Evolutionary conservation across 176 grass and related monocot genomes (phyloP).

Genomic region (Canna indica): DNA sequence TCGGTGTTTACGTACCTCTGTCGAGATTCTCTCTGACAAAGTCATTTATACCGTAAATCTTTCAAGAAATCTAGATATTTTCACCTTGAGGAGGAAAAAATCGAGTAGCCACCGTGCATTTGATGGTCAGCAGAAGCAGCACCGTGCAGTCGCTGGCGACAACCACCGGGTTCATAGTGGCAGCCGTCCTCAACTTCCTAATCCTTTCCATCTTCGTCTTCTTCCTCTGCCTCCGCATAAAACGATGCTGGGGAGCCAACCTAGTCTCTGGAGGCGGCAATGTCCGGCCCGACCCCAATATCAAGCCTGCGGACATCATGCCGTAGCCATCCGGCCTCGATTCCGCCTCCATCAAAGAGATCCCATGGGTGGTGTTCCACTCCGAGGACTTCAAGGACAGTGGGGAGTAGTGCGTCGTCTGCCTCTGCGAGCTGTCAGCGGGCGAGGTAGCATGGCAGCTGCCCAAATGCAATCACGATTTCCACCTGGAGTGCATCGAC

Average conservation of each 20-base stretch:
- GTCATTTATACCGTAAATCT: too few species aligned
- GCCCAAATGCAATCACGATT: neutral
- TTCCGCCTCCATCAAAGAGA: neutral
- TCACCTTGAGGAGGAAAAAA: too few species aligned
- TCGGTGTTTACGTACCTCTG: too few species aligned
- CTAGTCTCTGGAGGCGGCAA: neutral
- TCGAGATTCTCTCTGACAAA: too few species aligned
- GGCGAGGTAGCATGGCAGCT: neutral
- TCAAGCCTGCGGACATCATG: neutral
- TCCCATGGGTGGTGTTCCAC: neutral
- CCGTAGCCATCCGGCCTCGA: neutral
- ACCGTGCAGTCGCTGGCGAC: neutral
- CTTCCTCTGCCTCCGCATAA: neutral
- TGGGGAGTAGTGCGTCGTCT: conserved; percentile 1
- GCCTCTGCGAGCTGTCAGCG: neutral
- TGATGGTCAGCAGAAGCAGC: neutral
- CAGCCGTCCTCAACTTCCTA: neutral
- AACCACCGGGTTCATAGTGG: neutral
- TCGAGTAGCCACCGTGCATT: neutral
- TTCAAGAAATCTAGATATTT: too few species aligned
- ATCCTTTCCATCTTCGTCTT: conserved; percentile 7
- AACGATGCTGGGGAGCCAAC: neutral
- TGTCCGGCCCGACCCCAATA: neutral
- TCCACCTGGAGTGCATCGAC: conserved; percentile 10
- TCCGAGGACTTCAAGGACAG: neutral